Percentiles rank a stretch among this genome's conserved stretches.
Evolutionary conservation across 129 eudicot species (phyloP).

Genomic region (Pittosporum tobira): DNA sequence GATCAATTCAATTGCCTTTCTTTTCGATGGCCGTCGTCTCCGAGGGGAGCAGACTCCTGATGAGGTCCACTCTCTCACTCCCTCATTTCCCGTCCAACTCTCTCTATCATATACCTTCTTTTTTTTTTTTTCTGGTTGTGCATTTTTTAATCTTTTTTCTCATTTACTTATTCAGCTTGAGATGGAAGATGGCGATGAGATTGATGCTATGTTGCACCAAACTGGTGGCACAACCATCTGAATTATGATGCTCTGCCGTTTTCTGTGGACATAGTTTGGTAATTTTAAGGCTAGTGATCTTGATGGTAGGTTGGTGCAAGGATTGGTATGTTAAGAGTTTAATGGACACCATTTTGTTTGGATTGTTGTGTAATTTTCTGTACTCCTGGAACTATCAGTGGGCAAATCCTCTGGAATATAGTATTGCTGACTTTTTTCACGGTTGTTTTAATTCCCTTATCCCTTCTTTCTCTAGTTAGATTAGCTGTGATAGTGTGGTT

Average conservation of each 20-base stretch:
- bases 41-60: slow-evolving; percentile 47
- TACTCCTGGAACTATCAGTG: background rate
- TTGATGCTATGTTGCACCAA: slow-evolving; percentile 24
- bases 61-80: slow-evolving; percentile 23
- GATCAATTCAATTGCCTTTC: slow-evolving; percentile 36
- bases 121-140: background rate
- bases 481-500: too few species aligned
- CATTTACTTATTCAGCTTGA: slow-evolving; percentile 7
- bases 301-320: slow-evolving; percentile 11
- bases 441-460: background rate
- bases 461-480: background rate
- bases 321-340: background rate
- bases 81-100: slow-evolving; percentile 5
- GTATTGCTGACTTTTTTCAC: background rate
- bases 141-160: background rate
- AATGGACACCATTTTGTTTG: background rate
- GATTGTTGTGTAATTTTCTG: background rate
- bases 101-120: slow-evolving; percentile 5
- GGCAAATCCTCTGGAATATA: background rate
- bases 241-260: background rate
- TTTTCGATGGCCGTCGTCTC: slow-evolving; percentile 54
- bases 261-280: background rate
- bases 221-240: slow-evolving; percentile 11
- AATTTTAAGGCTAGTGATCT: background rate
- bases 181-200: slow-evolving; percentile 25